These are phyloP conservation scores for Eucalyptus erythrocorys DNA, from an alignment of 345 rosid genomes.

Conservation along the genomic window DNA sequence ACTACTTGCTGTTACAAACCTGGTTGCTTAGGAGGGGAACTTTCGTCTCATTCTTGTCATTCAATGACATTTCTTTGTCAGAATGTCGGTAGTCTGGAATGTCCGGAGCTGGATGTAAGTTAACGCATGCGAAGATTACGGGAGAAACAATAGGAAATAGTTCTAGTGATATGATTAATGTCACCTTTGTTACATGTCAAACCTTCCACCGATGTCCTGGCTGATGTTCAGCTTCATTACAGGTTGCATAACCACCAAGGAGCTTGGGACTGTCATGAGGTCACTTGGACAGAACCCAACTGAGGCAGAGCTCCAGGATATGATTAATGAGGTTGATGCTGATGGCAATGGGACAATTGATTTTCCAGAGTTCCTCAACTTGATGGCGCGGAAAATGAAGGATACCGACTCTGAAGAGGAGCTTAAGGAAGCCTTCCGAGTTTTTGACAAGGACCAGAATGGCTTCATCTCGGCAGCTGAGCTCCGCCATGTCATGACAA, in stretches of 20 bases:
- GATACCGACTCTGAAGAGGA: conserved; percentile 55
- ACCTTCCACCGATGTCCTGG: neutral
- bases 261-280: conserved; percentile 48
- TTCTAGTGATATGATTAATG: neutral
- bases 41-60: neutral
- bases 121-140: neutral
- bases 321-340: conserved; percentile 53
- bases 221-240: neutral
- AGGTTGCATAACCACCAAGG: conserved; percentile 54
- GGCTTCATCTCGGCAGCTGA: conserved; percentile 52
- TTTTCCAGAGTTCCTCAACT: conserved; percentile 38
- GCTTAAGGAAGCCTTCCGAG: conserved; percentile 46
- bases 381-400: conserved; percentile 53
- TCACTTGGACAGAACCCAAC: conserved; percentile 51
- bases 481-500: conserved; percentile 52
- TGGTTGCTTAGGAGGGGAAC: neutral
- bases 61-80: neutral
- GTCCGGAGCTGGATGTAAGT: neutral
- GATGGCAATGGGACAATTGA: conserved; percentile 49
- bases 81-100: neutral
- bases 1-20: neutral
- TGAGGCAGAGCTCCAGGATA: conserved; percentile 50
- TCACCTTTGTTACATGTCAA: neutral
- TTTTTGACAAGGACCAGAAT: conserved; percentile 49
- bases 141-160: neutral